These are phyloP conservation scores for Coemansia sp. DNA, from an alignment of 192 early-diverging fungal species.

Conservation along the genomic window DNA sequence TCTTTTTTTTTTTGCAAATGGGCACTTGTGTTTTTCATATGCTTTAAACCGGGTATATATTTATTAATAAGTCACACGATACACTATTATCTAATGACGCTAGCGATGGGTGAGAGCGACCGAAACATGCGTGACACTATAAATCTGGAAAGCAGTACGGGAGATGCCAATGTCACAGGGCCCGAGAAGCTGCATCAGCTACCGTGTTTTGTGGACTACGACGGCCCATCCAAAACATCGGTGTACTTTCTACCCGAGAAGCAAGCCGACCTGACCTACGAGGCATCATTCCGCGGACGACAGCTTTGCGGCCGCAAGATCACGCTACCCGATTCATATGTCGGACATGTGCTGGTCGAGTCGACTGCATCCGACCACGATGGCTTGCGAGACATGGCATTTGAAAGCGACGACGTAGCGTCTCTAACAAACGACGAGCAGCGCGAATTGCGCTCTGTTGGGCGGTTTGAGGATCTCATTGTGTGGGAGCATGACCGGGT, in stretches of 20 bases:
- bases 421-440: conserved; percentile 17
- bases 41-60: neutral
- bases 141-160: conserved; percentile 8
- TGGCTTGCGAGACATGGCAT: conserved; percentile 21
- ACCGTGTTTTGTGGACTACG: conserved; percentile 37
- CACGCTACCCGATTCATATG: conserved; percentile 16
- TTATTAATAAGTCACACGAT: neutral
- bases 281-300: conserved; percentile 45
- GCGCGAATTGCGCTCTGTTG: conserved; percentile 23
- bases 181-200: conserved; percentile 21
- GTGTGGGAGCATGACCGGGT: conserved; percentile 54
- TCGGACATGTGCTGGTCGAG: conserved; percentile 39
- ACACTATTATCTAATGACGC: neutral
- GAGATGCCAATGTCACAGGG: neutral
- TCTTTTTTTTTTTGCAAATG: no score
- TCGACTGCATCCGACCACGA: neutral
- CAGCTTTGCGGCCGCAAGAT: conserved; percentile 35
- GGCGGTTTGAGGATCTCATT: conserved; percentile 17
- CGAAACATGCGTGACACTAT: conserved; percentile 14
- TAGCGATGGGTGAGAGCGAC: neutral
- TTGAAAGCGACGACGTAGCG: conserved; percentile 14
- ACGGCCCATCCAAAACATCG: conserved; percentile 31
- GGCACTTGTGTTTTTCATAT: neutral
- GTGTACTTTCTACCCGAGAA: conserved; percentile 34
- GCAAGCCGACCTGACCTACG: conserved; percentile 18